Evolutionary conservation across 129 eudicot species (phyloP), one percentile per base, ranked within the genome.

Genomic region (Lactuca saligna): DNA sequence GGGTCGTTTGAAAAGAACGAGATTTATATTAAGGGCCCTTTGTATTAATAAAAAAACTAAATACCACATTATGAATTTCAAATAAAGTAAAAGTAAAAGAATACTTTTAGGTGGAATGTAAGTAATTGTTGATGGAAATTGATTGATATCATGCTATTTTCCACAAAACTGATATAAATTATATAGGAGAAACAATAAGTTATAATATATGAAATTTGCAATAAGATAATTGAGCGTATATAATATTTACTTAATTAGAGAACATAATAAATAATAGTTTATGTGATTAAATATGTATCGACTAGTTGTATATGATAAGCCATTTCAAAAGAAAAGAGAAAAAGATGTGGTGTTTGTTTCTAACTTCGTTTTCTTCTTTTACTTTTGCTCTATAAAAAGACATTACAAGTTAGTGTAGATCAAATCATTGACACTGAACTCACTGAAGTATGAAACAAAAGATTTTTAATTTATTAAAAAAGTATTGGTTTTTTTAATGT

Each of bases 321-420:
- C 29, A 25, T 17, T 63, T 8, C 41, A 4, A 0, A 32, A 32
- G 48, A 13, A 13, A 61, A 39, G 16, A 8, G 6, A 3, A 38
- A 39, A 42, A 41, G 17, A 38, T 62, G 54, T 63, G 35, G 31
- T 35, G 51, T 63, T 12, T 17, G 68, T 62, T 62, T 62, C 51
- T 62, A 7, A 62, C 67, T 39, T 63, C 39, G 17, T 38, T 65
- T 44, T 20, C 54, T 65, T 65, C 10, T 44, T 29, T 17, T 64
- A 4, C 29, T 20, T 44, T 29, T 46, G 69, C 39, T 49, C 37
- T 57, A 57, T 64, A 48, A 25, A 25, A 65, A 14, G 57, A 65
- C 49, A 38, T 12, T 10, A 11, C 49, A 31, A 46, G 57, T 65
- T 12, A 25, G 31, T 42, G 48, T 64, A 25, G 17, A 64, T 25